A percentile compares a stretch with the other conserved stretches of the same genome.
Conservation (phyloP, 2,329 filamentous ascomycete species). For the Ophiocordyceps sinensis region DNA sequence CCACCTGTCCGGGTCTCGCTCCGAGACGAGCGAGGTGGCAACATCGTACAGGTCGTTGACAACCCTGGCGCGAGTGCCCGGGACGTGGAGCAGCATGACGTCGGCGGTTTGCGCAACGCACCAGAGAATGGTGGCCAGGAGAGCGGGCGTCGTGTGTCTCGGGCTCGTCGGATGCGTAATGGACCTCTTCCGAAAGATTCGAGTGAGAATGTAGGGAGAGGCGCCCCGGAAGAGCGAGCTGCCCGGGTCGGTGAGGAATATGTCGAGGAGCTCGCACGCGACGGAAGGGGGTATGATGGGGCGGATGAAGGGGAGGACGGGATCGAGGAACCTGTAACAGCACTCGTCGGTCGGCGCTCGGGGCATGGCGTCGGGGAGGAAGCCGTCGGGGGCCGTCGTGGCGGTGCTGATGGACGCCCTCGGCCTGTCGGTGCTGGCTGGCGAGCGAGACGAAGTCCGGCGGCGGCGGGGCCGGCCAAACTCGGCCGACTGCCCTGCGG, state of each 20-base stretch:
- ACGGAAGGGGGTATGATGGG: conserved; percentile 23
- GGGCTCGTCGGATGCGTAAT: conserved; percentile 24
- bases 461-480: neutral
- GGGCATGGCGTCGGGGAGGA: conserved; percentile 10
- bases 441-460: conserved; percentile 8
- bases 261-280: conserved; percentile 31
- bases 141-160: conserved; percentile 25
- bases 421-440: conserved; percentile 4
- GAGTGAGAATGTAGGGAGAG: conserved; percentile 32
- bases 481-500: conserved; percentile 2
- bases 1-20: conserved; percentile 22
- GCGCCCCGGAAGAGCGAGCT: conserved; percentile 27
- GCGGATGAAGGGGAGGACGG: conserved; percentile 22
- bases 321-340: conserved; percentile 25
- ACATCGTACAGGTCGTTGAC: conserved; percentile 22
- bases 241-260: conserved; percentile 30
- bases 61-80: conserved; percentile 23
- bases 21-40: conserved; percentile 17
- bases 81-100: conserved; percentile 24
- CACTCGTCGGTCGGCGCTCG: conserved; percentile 15
- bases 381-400: conserved; percentile 5
- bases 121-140: conserved; percentile 33
- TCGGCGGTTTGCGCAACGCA: conserved; percentile 32
- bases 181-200: conserved; percentile 29
- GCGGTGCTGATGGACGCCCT: conserved; percentile 8